phyloP scores from a whole-genome alignment of 768 basidiomycete genomes.

The Asterophora lycoperdoides region DNA sequence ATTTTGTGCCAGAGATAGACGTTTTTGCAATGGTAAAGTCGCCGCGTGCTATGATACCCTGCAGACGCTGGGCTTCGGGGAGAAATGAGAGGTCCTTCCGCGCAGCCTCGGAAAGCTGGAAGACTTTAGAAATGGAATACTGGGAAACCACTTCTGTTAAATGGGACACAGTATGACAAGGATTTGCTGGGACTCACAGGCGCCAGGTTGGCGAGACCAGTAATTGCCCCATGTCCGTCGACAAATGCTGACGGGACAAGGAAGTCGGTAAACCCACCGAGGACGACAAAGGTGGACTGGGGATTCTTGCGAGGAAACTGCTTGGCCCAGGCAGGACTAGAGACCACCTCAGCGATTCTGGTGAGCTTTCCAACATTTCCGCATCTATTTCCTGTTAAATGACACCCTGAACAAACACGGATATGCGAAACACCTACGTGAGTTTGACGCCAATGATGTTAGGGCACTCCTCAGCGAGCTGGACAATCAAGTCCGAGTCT shows the following conservation, averaged over 20 bases:
- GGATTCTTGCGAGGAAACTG: conserved; percentile 65
- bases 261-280: conserved; percentile 86
- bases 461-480: conserved; percentile 69
- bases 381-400: conserved; percentile 45
- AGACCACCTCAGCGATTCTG: conserved; percentile 68
- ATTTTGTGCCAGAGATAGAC: conserved; percentile 83
- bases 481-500: conserved; percentile 82
- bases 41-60: conserved; percentile 75
- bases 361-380: conserved; percentile 91
- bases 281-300: conserved; percentile 71
- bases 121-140: conserved; percentile 57
- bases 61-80: conserved; percentile 66
- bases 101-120: conserved; percentile 56
- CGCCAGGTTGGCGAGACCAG: conserved; percentile 81
- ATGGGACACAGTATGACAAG: conserved; percentile 7
- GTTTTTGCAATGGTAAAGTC: conserved; percentile 77
- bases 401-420: background rate
- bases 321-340: conserved; percentile 49
- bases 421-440: conserved; percentile 50
- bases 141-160: conserved; percentile 22
- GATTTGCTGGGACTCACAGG: conserved; percentile 44
- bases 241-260: conserved; percentile 67
- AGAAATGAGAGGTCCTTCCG: conserved; percentile 53
- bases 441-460: conserved; percentile 88
- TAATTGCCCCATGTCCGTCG: conserved; percentile 85